phyloP scores from a whole-genome alignment of 108 stramenopile species.

The Thalassiosira profunda region DNA sequence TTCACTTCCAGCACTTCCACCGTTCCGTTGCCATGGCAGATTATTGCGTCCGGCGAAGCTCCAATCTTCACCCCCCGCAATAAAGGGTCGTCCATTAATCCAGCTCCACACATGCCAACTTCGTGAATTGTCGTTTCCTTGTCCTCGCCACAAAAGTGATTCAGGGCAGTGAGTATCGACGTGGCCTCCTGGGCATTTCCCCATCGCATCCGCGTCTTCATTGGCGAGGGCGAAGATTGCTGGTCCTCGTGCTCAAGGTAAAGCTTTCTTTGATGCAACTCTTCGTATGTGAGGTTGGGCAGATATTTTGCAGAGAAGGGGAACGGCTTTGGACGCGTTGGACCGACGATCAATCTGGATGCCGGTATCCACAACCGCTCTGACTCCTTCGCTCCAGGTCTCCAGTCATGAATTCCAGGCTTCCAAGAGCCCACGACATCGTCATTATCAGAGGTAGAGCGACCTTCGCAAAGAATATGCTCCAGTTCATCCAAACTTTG shows the following conservation, averaged over 20 bases:
- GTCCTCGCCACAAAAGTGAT: slow-evolving; percentile 71
- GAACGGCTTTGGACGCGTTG: slow-evolving; percentile 12
- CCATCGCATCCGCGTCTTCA: slow-evolving; percentile 80
- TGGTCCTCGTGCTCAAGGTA: slow-evolving; percentile 13
- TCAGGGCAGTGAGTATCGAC: slow-evolving; percentile 79
- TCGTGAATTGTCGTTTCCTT: slow-evolving; percentile 54
- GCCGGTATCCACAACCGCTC: slow-evolving; percentile 27
- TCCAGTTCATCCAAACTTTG: slow-evolving; percentile 64
- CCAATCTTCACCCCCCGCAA: slow-evolving; percentile 60
- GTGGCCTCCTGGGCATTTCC: slow-evolving; percentile 90
- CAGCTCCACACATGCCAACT: slow-evolving; percentile 90
- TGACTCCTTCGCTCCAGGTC: slow-evolving; percentile 21
- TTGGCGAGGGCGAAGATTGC: slow-evolving; percentile 4
- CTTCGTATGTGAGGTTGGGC: slow-evolving; percentile 45
- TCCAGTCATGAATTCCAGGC: too few species aligned
- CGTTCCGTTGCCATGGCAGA: slow-evolving; percentile 71
- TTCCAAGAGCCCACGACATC: too few species aligned
- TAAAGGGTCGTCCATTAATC: slow-evolving; percentile 38
- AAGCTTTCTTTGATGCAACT: slow-evolving; percentile 21
- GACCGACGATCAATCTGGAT: not conserved
- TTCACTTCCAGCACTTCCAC: slow-evolving; percentile 88
- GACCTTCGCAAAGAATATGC: slow-evolving; percentile 41
- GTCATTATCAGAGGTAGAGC: not conserved
- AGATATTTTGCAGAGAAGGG: slow-evolving; percentile 78
- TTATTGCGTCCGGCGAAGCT: slow-evolving; percentile 84